phyloP scores from a whole-genome alignment of 345 rosid species.

The Populus nigra region DNA sequence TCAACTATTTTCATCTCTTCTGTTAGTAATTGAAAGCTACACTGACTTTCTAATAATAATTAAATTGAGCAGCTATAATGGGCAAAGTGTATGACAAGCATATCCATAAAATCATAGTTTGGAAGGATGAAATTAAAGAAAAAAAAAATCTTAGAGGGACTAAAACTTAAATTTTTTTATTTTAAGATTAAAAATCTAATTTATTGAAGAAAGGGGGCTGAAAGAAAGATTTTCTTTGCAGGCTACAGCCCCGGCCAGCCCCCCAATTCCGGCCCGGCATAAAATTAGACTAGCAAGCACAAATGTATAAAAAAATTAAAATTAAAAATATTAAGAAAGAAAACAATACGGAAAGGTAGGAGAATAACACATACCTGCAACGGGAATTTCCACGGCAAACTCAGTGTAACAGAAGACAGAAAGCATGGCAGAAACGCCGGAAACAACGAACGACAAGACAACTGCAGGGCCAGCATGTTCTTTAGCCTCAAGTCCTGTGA shows the following conservation, averaged over 20 bases:
- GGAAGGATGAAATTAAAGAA: no score
- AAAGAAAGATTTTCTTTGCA: no score
- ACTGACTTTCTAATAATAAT: no score
- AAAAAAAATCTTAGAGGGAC: no score
- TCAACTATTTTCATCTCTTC: no score
- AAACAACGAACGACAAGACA: conserved; percentile 9
- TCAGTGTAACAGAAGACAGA: conserved; percentile 20
- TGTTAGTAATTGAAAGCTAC: no score
- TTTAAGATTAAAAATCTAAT: no score
- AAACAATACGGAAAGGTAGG: not conserved
- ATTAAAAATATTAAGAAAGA: not conserved
- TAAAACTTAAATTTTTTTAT: no score
- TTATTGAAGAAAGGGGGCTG: no score
- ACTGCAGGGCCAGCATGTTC: conserved; percentile 11
- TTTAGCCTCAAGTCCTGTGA: not conserved
- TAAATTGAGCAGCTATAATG: not conserved
- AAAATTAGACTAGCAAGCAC: not conserved
- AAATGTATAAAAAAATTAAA: not conserved
- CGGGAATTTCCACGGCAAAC: conserved; percentile 8
- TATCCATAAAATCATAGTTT: not conserved
- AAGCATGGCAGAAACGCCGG: conserved; percentile 15
- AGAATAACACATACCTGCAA: not conserved
- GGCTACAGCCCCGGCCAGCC: no score
- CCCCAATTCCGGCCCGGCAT: no score
- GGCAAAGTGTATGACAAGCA: not conserved